Evolutionary conservation across 257 asterid species (phyloP).

Genomic region (Solanum sejunctum): DNA sequence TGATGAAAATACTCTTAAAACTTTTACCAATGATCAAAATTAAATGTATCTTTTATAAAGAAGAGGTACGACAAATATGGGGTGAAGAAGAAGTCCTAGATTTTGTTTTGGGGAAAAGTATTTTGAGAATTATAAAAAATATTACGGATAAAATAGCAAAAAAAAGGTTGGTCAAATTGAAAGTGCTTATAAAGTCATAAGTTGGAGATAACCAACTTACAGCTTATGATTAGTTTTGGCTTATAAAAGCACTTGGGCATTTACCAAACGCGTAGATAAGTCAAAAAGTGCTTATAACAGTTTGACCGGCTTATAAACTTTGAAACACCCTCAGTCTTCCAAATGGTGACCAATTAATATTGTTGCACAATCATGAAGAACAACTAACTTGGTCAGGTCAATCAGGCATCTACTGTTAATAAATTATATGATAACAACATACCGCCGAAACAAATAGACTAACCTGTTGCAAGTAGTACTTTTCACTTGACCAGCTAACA

Average conservation of each 20-base stretch:
- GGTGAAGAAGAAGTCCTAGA: background rate
- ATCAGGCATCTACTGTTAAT: background rate
- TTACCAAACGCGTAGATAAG: background rate
- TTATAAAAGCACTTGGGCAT: background rate
- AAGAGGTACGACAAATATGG: background rate
- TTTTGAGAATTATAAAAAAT: background rate
- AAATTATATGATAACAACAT: background rate
- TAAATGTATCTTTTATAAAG: background rate
- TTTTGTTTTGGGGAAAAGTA: background rate
- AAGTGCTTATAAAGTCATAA: background rate
- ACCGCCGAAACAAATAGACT: background rate
- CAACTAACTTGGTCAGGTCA: background rate
- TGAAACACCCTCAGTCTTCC: background rate
- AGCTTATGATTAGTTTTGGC: background rate
- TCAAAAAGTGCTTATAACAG: background rate
- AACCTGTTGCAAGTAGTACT: constrained; percentile 89
- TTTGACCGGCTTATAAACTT: background rate
- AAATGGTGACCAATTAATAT: background rate
- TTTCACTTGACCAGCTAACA: constrained; percentile 90
- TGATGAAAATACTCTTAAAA: background rate
- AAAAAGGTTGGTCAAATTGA: background rate
- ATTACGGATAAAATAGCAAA: background rate
- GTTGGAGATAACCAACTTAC: background rate
- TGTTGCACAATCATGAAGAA: background rate
- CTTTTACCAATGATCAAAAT: background rate